phyloP scores from a whole-genome alignment of 495 filamentous ascomycete genomes.

The Penicillium soppii region DNA sequence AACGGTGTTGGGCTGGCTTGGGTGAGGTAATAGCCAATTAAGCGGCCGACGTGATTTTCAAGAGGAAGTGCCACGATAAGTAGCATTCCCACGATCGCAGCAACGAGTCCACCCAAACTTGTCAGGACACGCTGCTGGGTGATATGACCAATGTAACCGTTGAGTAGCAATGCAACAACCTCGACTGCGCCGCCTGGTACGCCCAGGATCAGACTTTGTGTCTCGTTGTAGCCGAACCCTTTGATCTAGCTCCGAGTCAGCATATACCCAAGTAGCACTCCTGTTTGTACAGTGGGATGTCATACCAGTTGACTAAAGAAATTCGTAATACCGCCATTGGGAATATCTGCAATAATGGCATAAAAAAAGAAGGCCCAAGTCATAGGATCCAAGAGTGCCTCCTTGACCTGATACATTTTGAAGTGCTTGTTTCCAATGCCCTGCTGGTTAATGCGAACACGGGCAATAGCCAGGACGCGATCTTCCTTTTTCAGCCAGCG shows the following conservation, averaged over 20 bases:
- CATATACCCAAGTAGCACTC: too few species aligned
- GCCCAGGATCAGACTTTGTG: slow-evolving; percentile 65
- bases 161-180: slow-evolving; percentile 57
- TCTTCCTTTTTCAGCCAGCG: slow-evolving; percentile 65
- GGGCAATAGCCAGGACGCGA: slow-evolving; percentile 56
- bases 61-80: slow-evolving; percentile 66
- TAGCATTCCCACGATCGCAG: slow-evolving; percentile 53
- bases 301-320: slow-evolving; percentile 64
- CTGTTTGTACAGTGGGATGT: background rate
- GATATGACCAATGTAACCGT: slow-evolving; percentile 60
- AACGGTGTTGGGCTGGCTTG: slow-evolving; percentile 55
- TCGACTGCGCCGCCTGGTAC: slow-evolving; percentile 67
- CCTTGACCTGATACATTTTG: slow-evolving; percentile 60
- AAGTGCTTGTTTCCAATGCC: slow-evolving; percentile 71
- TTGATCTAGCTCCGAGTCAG: slow-evolving; percentile 28
- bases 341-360: slow-evolving; percentile 60
- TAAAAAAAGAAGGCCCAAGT: slow-evolving; percentile 67
- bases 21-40: slow-evolving; percentile 66
- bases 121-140: slow-evolving; percentile 54
- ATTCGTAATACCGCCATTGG: slow-evolving; percentile 67
- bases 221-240: slow-evolving; percentile 50
- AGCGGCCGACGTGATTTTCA: slow-evolving; percentile 54
- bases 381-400: slow-evolving; percentile 59
- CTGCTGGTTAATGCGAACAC: slow-evolving; percentile 63
- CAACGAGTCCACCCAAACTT: slow-evolving; percentile 38